Evolutionary conservation across 2,329 filamentous ascomycete genomes (phyloP), one percentile per base, ranked within the genome.

Genomic region (Pyricularia sp.): DNA sequence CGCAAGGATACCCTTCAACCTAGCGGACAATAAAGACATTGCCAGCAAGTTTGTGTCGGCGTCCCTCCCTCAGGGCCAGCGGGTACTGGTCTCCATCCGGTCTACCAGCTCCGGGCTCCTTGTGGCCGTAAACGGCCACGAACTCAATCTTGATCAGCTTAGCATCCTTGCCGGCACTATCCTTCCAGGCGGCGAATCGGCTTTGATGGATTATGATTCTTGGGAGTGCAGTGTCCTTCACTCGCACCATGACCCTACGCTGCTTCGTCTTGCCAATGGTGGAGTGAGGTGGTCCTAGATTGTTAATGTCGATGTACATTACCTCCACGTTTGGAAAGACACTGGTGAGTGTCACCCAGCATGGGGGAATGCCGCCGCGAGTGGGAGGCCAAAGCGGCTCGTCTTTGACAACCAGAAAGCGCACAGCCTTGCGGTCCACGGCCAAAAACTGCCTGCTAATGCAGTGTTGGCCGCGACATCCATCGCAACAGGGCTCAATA

Each of bases 401-500:
- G 4, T 30, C 50, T 28, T 67, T 63, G 28, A 69, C 28, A 9
- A 55, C 30, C 7, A 69, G 64, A 25, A 63, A 69, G 65, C 68
- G 68, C 23, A 69, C 64, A 2, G 68, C 68, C 23, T 66, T 31
- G 30, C 64, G 55, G n/a, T 69, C 68, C 2, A 20, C 20, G 30
- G 36, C 14, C 6, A 58, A 23, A 64, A 67, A 69, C 31, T 69
- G 68, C 9, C 42, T 28, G 30, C 28, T 59, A 23, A 65, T 33
- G 30, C 68, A 69, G 64, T 69, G 31, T 17, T 23, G 28, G 2
- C 50, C 68, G 30, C 68, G 64, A 25, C 68, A 69, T n/a, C 64
- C 68, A 58, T 42, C 31, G 55, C 64, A 67, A 50, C 68, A 69
- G 4, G 68, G 64, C 68, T 69, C 68, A 30, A 63, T 42, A 20